These are phyloP conservation scores for Hypoxylon sp. DNA, from an alignment of 2,329 filamentous ascomycete species.

Conservation along the genomic window DNA sequence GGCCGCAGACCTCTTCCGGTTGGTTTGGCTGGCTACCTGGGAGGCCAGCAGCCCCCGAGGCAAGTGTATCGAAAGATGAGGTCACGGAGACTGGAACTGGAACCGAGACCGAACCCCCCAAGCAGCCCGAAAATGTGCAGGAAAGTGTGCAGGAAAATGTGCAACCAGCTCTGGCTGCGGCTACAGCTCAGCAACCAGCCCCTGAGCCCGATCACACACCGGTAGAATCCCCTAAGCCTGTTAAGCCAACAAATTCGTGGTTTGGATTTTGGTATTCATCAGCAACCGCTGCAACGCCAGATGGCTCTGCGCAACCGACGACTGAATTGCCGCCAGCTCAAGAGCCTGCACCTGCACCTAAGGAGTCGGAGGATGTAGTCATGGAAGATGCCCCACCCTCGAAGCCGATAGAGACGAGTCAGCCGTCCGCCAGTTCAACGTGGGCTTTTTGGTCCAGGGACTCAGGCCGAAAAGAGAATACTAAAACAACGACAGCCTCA, in stretches of 20 bases:
- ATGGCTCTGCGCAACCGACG: conserved; percentile 24
- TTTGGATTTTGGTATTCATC: conserved; percentile 53
- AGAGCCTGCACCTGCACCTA: conserved; percentile 42
- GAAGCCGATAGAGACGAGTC: conserved; percentile 41
- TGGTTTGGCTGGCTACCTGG: conserved; percentile 67
- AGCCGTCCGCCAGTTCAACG: conserved; percentile 69
- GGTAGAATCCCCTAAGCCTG: conserved; percentile 39
- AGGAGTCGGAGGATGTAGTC: conserved; percentile 56
- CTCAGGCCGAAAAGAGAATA: conserved; percentile 53
- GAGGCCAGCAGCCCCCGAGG: conserved; percentile 44
- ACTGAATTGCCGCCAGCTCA: conserved; percentile 37
- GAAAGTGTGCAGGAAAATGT: conserved; percentile 1
- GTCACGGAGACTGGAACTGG: conserved; percentile 29
- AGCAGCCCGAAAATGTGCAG: conserved; percentile 24
- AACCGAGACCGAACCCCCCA: conserved; percentile 35
- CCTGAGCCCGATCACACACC: conserved; percentile 30
- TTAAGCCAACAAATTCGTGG: conserved; percentile 50
- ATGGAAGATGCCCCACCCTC: conserved; percentile 57
- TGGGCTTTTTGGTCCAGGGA: conserved; percentile 87
- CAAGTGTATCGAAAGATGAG: conserved; percentile 24
- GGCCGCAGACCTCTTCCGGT: conserved; percentile 55
- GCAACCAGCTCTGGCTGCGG: too few relatives aligned
- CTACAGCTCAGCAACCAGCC: conserved; percentile 33
- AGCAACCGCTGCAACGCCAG: conserved; percentile 28
- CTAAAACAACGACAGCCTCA: conserved; percentile 47